Evolutionary conservation across 768 basidiomycete species (phyloP).

Genomic region (Agaricus blazei): DNA sequence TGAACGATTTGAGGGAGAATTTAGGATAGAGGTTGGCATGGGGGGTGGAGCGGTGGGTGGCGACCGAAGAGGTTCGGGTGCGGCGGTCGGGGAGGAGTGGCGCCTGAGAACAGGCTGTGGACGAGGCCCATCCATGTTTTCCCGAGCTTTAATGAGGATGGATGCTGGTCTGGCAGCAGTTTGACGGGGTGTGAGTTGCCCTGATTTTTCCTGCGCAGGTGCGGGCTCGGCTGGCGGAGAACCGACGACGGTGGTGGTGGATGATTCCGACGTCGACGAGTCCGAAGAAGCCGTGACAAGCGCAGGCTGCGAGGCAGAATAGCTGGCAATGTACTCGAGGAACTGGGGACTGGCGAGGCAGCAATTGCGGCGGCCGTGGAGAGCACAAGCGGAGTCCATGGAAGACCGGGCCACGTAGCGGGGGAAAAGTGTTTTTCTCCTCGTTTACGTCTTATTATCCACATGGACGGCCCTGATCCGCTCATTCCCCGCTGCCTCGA

Average conservation of each 20-base stretch:
- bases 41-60: background rate
- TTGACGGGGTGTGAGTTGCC: background rate
- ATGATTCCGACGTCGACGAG: background rate
- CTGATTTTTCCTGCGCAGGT: background rate
- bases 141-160: too few species aligned
- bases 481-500: too few species aligned
- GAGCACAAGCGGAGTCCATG: constrained; percentile 13
- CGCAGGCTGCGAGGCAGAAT: background rate
- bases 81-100: background rate
- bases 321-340: background rate
- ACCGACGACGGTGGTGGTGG: background rate
- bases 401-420: too few species aligned
- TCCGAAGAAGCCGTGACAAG: background rate
- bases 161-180: too few species aligned
- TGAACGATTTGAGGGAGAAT: background rate
- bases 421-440: too few species aligned
- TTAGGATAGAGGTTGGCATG: background rate
- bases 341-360: constrained; percentile 6
- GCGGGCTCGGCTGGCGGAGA: background rate
- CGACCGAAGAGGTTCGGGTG: background rate
- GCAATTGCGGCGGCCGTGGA: background rate
- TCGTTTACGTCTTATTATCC: too few species aligned
- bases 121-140: too few species aligned
- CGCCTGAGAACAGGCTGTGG: background rate
- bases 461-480: too few species aligned